Evolutionary conservation across 2,329 filamentous ascomycete genomes (phyloP).

Genomic region (Ascochyta rabiei): DNA sequence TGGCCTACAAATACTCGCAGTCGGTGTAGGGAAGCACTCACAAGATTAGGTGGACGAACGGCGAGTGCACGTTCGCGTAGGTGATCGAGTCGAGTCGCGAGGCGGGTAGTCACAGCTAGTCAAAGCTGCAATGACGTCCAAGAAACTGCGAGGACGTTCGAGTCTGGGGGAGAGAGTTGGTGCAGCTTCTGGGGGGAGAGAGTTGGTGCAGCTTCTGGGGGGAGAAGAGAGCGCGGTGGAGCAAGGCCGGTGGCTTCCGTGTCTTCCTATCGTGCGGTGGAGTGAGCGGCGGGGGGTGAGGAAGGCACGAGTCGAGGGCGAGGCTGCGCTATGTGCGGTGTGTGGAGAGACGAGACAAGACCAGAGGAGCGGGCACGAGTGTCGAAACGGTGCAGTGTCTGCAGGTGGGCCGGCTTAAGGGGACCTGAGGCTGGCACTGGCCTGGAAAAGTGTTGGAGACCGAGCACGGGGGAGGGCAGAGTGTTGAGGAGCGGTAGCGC

Average conservation of each 20-base stretch:
- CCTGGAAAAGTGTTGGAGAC: conserved; percentile 37
- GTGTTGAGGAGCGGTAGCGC: conserved; percentile 45
- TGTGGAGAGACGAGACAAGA: conserved; percentile 15
- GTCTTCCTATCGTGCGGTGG: not conserved
- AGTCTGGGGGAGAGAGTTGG: conserved; percentile 7
- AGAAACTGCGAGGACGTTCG: conserved; percentile 19
- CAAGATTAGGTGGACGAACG: conserved; percentile 28
- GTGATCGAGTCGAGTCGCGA: conserved; percentile 9
- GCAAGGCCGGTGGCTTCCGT: conserved; percentile 41
- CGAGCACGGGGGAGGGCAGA: conserved; percentile 22
- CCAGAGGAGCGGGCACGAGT: conserved; percentile 11
- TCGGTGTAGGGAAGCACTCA: conserved; percentile 17
- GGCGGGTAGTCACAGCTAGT: conserved; percentile 32
- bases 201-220: conserved; percentile 21
- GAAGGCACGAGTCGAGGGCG: conserved; percentile 15
- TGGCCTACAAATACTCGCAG: too few species aligned
- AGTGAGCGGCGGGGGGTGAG: not conserved
- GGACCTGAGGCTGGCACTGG: conserved; percentile 43
- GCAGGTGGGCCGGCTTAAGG: conserved; percentile 37
- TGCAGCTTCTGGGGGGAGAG: conserved; percentile 23
- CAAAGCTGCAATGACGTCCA: conserved; percentile 46
- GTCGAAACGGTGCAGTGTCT: conserved; percentile 23
- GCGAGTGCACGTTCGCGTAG: conserved; percentile 22
- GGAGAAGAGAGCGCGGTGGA: conserved; percentile 20
- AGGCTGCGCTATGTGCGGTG: not conserved